A percentile compares a stretch with the other conserved stretches of the same genome.
These are phyloP conservation scores for Beauveria sp. DNA, from an alignment of 2,329 filamentous ascomycete species.

Conservation along the genomic window DNA sequence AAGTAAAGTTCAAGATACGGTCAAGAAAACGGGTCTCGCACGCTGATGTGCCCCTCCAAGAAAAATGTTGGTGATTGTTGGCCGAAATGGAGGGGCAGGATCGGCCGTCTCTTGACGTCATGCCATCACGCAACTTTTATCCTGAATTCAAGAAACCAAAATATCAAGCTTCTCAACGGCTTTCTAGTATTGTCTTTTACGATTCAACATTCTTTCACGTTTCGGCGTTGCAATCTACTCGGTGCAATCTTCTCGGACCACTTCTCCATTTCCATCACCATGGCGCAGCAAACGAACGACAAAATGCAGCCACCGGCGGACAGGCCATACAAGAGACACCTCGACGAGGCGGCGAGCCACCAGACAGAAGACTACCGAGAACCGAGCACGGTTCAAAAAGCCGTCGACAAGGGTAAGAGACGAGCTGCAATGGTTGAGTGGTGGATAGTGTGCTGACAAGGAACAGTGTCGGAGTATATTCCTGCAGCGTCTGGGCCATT, in stretches of 20 bases:
- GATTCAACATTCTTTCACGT: background rate
- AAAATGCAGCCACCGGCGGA: slow-evolving; percentile 2
- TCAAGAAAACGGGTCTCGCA: background rate
- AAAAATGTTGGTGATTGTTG: slow-evolving; percentile 6
- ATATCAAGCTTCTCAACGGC: background rate
- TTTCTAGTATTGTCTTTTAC: no score
- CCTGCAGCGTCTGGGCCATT: slow-evolving; percentile 35
- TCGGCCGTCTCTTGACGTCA: slow-evolving; percentile 11
- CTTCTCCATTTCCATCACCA: background rate
- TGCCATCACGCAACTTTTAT: background rate
- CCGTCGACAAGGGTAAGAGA: background rate
- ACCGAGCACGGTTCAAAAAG: background rate
- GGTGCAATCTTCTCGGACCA: no score
- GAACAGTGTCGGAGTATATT: slow-evolving; percentile 34
- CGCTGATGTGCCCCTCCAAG: slow-evolving; percentile 5
- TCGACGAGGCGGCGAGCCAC: slow-evolving; percentile 7
- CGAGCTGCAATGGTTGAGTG: background rate
- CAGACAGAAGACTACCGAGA: slow-evolving; percentile 1
- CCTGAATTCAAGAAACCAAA: background rate
- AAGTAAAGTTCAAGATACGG: background rate
- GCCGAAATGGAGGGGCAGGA: slow-evolving; percentile 8
- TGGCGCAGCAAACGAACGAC: background rate
- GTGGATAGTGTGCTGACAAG: background rate
- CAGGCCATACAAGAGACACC: slow-evolving; percentile 9
- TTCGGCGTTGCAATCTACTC: no score